Evolutionary conservation across 31 red algal species (phyloP).

Genomic region (Porphyra umbilicalis): DNA sequence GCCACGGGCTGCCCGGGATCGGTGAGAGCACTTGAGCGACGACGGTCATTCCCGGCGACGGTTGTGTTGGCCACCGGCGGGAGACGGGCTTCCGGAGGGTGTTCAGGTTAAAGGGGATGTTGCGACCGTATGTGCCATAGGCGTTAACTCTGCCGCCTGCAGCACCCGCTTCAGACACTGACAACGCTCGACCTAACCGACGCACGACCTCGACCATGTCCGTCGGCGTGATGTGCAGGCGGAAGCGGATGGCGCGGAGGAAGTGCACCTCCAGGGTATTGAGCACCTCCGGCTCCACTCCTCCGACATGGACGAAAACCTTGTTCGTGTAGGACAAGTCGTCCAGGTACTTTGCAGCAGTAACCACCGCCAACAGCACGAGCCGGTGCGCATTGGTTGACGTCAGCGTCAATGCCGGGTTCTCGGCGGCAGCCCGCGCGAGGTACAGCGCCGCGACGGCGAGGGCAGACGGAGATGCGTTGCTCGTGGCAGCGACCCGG

Average conservation of each 20-base stretch:
- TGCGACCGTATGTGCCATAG: neutral
- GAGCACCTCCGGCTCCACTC: constrained; percentile 51
- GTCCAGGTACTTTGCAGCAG: constrained; percentile 89
- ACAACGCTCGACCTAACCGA: neutral
- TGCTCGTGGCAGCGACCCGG: neutral
- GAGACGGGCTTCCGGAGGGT: neutral
- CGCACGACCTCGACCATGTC: constrained; percentile 2
- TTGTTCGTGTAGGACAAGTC: constrained; percentile 78
- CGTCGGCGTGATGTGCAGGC: constrained; percentile 8
- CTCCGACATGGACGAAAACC: constrained; percentile 77
- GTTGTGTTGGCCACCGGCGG: neutral
- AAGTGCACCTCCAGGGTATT: constrained; percentile 57
- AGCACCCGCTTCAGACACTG: neutral
- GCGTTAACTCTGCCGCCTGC: neutral
- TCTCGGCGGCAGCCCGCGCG: constrained; percentile 33
- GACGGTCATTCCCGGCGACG: neutral
- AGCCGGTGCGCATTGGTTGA: constrained; percentile 76
- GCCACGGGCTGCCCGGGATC: neutral
- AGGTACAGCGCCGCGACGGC: constrained; percentile 47
- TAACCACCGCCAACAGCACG: constrained; percentile 51
- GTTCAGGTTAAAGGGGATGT: neutral
- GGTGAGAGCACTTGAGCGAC: neutral
- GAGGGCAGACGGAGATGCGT: constrained; percentile 50
- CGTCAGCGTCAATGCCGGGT: constrained; percentile 13
- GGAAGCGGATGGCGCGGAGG: constrained; percentile 15